These are phyloP conservation scores for Coniochaeta hoffmannii DNA, from an alignment of 2,329 filamentous ascomycete species.

Conservation along the genomic window DNA sequence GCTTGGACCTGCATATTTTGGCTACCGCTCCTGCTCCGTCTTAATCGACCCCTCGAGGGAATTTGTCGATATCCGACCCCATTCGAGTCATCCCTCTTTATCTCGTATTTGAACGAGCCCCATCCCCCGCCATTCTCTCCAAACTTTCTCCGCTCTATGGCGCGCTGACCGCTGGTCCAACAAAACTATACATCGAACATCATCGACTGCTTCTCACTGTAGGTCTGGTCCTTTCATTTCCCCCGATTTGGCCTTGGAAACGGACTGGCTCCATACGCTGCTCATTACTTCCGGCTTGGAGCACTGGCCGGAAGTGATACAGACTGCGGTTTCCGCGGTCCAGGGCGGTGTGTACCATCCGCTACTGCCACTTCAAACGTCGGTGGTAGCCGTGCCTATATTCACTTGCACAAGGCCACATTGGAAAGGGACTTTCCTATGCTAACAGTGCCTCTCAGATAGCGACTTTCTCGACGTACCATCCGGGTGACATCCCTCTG, in stretches of 20 bases:
- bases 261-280: background rate
- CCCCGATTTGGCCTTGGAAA: background rate
- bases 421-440: background rate
- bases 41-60: constrained; percentile 1
- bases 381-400: background rate
- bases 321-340: background rate
- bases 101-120: constrained; percentile 1
- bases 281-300: background rate
- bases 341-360: background rate
- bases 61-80: background rate
- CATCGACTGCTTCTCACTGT: background rate
- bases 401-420: background rate
- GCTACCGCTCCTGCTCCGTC: background rate
- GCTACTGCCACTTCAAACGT: background rate
- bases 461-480: background rate
- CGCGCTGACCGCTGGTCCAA: constrained; percentile 4
- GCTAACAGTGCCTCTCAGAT: background rate
- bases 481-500: background rate
- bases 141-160: constrained; percentile 2
- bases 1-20: background rate
- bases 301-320: background rate
- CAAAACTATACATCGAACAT: background rate
- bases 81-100: constrained; percentile 3
- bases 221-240: background rate
- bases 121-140: constrained; percentile 3